phyloP scores from a whole-genome alignment of 2,329 filamentous ascomycete species.

The Aspergillus ochraceus region DNA sequence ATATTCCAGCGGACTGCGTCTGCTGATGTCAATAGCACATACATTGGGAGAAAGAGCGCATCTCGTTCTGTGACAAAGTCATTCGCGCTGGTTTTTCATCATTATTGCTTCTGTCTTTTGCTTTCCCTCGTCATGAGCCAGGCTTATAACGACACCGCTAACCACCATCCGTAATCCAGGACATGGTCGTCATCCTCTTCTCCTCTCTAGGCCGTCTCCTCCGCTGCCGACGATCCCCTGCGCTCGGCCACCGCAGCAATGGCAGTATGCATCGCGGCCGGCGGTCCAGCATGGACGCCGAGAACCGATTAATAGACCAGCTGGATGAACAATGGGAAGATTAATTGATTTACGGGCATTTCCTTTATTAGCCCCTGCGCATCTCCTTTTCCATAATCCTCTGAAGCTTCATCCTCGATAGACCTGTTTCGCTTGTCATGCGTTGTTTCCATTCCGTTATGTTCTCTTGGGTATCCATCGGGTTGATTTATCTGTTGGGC shows the following conservation, averaged over 20 bases:
- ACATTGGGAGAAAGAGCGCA: not conserved
- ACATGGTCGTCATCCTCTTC: constrained; percentile 49
- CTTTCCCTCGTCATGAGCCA: not conserved
- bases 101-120: not conserved
- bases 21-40: constrained; percentile 9
- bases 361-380: not conserved
- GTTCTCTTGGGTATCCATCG: not conserved
- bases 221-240: constrained; percentile 33
- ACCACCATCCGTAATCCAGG: constrained; percentile 32
- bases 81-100: not conserved
- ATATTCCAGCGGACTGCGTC: not conserved
- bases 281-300: constrained; percentile 63
- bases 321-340: constrained; percentile 98
- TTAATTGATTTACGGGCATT: constrained; percentile 17
- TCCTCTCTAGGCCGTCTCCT: constrained; percentile 45
- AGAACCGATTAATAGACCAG: constrained; percentile 93
- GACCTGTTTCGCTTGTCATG: not conserved
- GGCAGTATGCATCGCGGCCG: constrained; percentile 23
- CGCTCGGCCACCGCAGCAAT: constrained; percentile 36
- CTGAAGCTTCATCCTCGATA: not conserved
- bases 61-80: not conserved
- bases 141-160: not conserved
- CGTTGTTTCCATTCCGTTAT: not conserved
- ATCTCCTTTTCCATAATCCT: not conserved
- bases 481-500: no score